Evolutionary conservation across 2,329 filamentous ascomycete genomes (phyloP), one percentile per base, ranked within the genome.

Genomic region (Scedosporium boydii): DNA sequence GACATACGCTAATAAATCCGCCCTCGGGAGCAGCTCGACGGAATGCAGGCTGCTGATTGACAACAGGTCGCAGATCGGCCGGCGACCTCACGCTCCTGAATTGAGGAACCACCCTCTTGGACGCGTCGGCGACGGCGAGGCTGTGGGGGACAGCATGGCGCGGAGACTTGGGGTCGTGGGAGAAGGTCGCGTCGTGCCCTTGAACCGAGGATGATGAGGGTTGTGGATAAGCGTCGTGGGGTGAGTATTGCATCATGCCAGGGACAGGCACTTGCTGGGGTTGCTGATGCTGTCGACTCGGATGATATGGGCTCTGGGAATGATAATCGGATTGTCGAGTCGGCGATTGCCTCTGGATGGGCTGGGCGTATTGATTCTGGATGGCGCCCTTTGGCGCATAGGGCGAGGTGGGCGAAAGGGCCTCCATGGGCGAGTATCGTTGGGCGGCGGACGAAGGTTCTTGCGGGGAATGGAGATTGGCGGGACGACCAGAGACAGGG

Each of bases 371-470:
- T 55, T 55, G 51, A 55, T 55, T 55, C 51, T 55, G 51, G 51
- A 55, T 27, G 51, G 51, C 51, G 51, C 51, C 51, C 79, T 89
- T 77, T 77, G 82, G 72, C 56, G 85, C 83, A 76, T 96, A 96
- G 41, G 91, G 87, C 62, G 90, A 88, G 41, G 88, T 86, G 48
- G 92, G 90, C 64, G 92, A 91, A 65, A 96, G 79, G 16, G 86
- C 84, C 73, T 96, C 93, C 93, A 97, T 97, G 66, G 93, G 95
- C 57, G 93, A 98, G 77, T 98, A 98, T 72, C 93, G 87, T 74
- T 96, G 90, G 64, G 92, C 90, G 63, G 91, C 91, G 59, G 90
- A 82, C 53, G 91, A 95, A 64, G 90, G 87, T 70, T 93, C 87
- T 62, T 66, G 62, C 73, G 87, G 59, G 87, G 79, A 57, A 88